Base-by-base conservation (phyloP, 163 green algal species). In the Smithsoniella earleae region DNA sequence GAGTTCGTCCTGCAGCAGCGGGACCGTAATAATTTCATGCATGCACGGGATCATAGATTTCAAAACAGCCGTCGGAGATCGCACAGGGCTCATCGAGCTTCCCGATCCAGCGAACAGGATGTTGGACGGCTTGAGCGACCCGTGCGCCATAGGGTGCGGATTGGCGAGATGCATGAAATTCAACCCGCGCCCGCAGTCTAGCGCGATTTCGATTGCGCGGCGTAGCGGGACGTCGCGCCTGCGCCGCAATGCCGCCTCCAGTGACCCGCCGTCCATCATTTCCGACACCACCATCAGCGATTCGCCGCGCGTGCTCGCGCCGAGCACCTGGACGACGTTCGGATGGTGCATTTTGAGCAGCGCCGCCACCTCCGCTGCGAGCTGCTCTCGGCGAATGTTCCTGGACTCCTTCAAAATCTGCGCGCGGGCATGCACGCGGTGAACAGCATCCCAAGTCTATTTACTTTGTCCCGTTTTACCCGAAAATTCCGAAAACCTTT, bases 281-380 rank as follows among this genome's bases (percentile, higher is more conserved):
- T 97, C 91, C 20, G 90, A 95, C 20, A 97, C 82, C 37, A 97
- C 89, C 74, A 97, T 91, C 79, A 91, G 95, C 0, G 91, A 90
- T 74, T 89, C 82, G 37, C 85, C 79, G 84, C 90, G 90, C 20
- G 91, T 96, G 37, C 92, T 91, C 2, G 89, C 91, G 1, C 90
- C 90, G 55, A 96, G 80, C 79, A 97, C 96, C 78, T 97, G 91
- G 55, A 89, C 81, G 37, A 81, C 76, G 64, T 91, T 88, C 10
- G 87, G 84, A 66, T 91, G 86, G 73, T 90, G 87, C 66, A 89
- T 74, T 64, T 80, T 74, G 2, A 83, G 77, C 62, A 90, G 77
- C 43, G 64, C 55, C 8, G 13, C 5, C 20, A 8, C 45, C 16
- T 77, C 65, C 52, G 49, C 72, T 46, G 72, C 66, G 16, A 78